phyloP scores from a whole-genome alignment of 257 asterid genomes.

The Linaria vulgaris region DNA sequence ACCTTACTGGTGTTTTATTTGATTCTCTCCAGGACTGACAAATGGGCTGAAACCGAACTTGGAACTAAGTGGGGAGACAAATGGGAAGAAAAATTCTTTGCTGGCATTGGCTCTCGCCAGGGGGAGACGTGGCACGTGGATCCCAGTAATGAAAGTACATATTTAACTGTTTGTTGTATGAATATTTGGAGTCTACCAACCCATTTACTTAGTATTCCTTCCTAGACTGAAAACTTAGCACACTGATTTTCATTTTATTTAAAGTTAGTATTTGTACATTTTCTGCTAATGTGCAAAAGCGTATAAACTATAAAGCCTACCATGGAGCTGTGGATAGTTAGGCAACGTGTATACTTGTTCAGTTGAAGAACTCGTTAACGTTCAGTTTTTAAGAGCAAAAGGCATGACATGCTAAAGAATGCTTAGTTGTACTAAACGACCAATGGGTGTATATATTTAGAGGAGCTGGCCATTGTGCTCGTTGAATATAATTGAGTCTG shows the following conservation, averaged over 20 bases:
- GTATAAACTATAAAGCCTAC: too few relatives aligned
- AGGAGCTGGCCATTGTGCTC: too few relatives aligned
- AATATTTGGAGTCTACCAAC: conserved; percentile 3
- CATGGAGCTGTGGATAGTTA: too few relatives aligned
- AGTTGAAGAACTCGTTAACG: too few relatives aligned
- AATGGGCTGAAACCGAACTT: conserved; percentile 98
- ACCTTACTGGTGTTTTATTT: conserved; percentile 14
- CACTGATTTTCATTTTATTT: neutral
- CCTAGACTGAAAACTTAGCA: neutral
- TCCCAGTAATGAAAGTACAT: conserved; percentile 67
- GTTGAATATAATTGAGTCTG: too few relatives aligned
- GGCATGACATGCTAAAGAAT: too few relatives aligned
- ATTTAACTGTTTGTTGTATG: neutral
- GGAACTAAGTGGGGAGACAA: conserved; percentile 99
- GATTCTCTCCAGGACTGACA: conserved; percentile 77
- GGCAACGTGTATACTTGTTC: too few relatives aligned
- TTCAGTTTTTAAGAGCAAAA: too few relatives aligned
- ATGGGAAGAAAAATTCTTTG: conserved; percentile 95
- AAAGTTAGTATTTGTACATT: neutral
- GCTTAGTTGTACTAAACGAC: too few relatives aligned
- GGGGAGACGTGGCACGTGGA: conserved; percentile 99
- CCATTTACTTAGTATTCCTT: conserved; percentile 6
- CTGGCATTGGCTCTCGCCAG: conserved; percentile 95
- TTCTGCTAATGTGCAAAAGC: too few relatives aligned
- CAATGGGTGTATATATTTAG: too few relatives aligned